These are phyloP conservation scores for Beauveria rudraprayagi DNA, from an alignment of 2,329 filamentous ascomycete species.

Conservation along the genomic window DNA sequence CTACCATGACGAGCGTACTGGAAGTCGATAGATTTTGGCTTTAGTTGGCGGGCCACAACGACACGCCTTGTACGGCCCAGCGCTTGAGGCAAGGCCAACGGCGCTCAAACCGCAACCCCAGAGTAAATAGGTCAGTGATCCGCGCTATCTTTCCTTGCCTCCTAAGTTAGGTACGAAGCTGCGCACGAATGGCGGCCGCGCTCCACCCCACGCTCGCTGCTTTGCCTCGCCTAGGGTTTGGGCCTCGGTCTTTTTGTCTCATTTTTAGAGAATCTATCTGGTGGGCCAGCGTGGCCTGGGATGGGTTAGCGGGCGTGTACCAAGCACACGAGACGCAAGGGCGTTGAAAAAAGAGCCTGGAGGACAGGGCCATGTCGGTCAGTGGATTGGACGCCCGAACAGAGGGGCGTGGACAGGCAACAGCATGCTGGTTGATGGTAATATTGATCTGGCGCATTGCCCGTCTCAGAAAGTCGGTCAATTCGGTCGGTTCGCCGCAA, in stretches of 20 bases:
- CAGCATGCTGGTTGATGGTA: background rate
- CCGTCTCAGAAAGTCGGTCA: background rate
- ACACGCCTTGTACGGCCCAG: background rate
- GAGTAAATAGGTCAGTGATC: background rate
- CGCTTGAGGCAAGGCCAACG: background rate
- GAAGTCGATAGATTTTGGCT: slow-evolving; percentile 1
- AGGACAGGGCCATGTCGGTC: background rate
- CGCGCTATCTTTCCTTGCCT: background rate
- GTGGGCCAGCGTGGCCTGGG: background rate
- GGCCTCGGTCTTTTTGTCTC: background rate
- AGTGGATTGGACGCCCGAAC: background rate
- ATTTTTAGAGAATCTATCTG: background rate
- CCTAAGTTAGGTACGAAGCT: too few species aligned
- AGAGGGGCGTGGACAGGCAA: background rate
- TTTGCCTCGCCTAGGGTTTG: background rate
- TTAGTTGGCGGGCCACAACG: background rate
- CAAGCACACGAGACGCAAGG: background rate
- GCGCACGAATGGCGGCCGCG: background rate
- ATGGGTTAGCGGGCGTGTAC: background rate
- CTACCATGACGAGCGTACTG: background rate
- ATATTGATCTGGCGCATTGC: background rate
- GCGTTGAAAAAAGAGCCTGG: background rate
- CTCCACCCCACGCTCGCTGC: background rate
- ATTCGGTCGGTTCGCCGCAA: background rate
- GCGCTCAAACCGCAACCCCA: background rate